Evolutionary conservation across 371 early-diverging fungal genomes (phyloP).

Genomic region (Coemansia sp.): DNA sequence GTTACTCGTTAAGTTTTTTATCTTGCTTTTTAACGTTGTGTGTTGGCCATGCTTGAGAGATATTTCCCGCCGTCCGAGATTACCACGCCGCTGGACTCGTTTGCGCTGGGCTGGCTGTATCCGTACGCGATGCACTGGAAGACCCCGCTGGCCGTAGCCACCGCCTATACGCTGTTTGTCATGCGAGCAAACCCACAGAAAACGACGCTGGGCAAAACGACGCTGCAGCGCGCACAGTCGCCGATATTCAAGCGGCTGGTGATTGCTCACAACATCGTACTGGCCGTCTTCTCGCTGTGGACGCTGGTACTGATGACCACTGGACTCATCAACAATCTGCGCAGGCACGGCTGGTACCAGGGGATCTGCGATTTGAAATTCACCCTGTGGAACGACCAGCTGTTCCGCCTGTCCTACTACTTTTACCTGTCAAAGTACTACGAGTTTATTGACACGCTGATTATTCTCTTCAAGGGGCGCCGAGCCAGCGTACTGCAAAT

Average conservation of each 20-base stretch:
- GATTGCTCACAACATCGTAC: slow-evolving; percentile 70
- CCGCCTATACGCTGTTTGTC: slow-evolving; percentile 57
- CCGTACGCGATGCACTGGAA: slow-evolving; percentile 72
- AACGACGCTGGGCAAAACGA: slow-evolving; percentile 54
- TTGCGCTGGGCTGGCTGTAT: slow-evolving; percentile 44
- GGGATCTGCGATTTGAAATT: slow-evolving; percentile 67
- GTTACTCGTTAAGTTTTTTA: neutral
- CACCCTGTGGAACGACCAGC: slow-evolving; percentile 67
- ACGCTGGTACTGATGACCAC: slow-evolving; percentile 67
- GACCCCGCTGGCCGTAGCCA: slow-evolving; percentile 66
- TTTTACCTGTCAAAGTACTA: slow-evolving; percentile 89
- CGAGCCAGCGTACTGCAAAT: slow-evolving; percentile 79
- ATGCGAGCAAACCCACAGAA: slow-evolving; percentile 63
- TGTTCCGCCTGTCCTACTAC: slow-evolving; percentile 76
- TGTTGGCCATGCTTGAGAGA: slow-evolving; percentile 29
- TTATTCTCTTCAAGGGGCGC: slow-evolving; percentile 78
- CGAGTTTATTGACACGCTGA: slow-evolving; percentile 84
- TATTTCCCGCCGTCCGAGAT: slow-evolving; percentile 38
- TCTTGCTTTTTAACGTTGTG: neutral
- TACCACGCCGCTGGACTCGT: slow-evolving; percentile 31
- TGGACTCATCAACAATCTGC: slow-evolving; percentile 58
- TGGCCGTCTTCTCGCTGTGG: slow-evolving; percentile 69
- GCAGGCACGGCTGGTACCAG: slow-evolving; percentile 46
- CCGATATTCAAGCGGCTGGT: slow-evolving; percentile 67
- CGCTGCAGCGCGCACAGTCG: slow-evolving; percentile 49